Conservation (phyloP, 106 monocot species). For the Vanilla planifolia region DNA sequence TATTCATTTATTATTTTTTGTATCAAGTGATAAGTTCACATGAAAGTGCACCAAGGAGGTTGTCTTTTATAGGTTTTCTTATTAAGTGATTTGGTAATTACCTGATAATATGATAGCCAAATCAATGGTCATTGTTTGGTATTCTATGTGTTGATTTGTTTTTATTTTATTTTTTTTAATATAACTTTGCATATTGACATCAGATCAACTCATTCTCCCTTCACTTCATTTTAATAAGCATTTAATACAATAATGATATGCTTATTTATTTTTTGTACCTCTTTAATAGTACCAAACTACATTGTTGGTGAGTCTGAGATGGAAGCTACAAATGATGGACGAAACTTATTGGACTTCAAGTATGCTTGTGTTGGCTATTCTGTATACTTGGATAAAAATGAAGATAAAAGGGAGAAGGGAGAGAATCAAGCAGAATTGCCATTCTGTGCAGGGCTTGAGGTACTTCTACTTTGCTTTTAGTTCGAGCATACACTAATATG, state of each 20-base stretch:
- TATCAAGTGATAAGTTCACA: too few species aligned
- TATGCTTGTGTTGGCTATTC: conserved; percentile 54
- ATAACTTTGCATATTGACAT: background rate
- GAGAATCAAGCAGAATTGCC: conserved; percentile 39
- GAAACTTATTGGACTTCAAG: conserved; percentile 31
- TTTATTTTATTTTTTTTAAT: too few species aligned
- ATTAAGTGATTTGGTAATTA: too few species aligned
- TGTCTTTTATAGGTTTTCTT: too few species aligned
- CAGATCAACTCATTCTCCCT: background rate
- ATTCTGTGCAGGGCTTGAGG: conserved; percentile 53
- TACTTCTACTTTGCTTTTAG: conserved; percentile 6
- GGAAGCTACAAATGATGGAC: conserved; percentile 35
- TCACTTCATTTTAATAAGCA: background rate
- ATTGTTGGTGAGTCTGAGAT: conserved; percentile 45
- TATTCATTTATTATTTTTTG: too few species aligned
- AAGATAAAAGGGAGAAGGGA: conserved; percentile 19
- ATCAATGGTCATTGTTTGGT: too few species aligned
- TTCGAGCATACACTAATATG: too few species aligned
- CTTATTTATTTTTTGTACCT: background rate
- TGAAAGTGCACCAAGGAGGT: too few species aligned
- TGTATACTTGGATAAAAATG: conserved; percentile 34
- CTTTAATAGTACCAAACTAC: conserved; percentile 29
- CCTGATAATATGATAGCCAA: too few species aligned
- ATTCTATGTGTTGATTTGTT: too few species aligned
- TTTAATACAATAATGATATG: background rate